These are phyloP conservation scores for Diaporthe vaccinii DNA, from an alignment of 2,329 filamentous ascomycete genomes.

Conservation along the genomic window DNA sequence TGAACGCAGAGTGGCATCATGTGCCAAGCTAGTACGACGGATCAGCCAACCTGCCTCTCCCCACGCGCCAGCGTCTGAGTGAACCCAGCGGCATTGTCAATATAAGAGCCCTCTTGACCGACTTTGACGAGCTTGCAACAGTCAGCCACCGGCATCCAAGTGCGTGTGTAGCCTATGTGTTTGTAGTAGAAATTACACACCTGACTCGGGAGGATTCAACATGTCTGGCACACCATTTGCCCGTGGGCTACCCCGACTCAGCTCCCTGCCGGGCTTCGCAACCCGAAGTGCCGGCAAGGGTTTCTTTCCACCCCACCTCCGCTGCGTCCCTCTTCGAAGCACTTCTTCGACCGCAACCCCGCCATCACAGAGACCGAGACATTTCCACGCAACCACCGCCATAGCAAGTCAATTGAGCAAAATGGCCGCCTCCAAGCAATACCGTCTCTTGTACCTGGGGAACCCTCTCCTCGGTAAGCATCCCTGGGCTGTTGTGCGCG, in stretches of 20 bases:
- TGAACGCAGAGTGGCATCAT: conserved; percentile 42
- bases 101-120: not conserved
- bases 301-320: conserved; percentile 40
- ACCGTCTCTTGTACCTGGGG: conserved; percentile 92
- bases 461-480: conserved; percentile 92
- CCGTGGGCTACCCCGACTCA: conserved; percentile 37
- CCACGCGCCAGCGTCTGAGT: not conserved
- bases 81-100: not conserved
- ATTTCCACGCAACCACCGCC: conserved; percentile 42
- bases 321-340: conserved; percentile 34
- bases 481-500: not conserved
- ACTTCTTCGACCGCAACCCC: conserved; percentile 45
- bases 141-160: conserved; percentile 4
- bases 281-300: conserved; percentile 35
- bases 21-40: conserved; percentile 29
- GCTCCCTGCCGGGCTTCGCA: conserved; percentile 28
- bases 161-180: not conserved
- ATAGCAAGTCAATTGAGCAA: conserved; percentile 48
- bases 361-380: conserved; percentile 44
- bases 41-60: conserved; percentile 34
- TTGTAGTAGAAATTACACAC: not conserved
- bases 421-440: conserved; percentile 85
- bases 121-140: not conserved
- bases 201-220: conserved; percentile 36
- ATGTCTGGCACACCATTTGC: conserved; percentile 30